Evolutionary conservation across 106 monocot species (phyloP).

Genomic region (Ottelia alismoides): DNA sequence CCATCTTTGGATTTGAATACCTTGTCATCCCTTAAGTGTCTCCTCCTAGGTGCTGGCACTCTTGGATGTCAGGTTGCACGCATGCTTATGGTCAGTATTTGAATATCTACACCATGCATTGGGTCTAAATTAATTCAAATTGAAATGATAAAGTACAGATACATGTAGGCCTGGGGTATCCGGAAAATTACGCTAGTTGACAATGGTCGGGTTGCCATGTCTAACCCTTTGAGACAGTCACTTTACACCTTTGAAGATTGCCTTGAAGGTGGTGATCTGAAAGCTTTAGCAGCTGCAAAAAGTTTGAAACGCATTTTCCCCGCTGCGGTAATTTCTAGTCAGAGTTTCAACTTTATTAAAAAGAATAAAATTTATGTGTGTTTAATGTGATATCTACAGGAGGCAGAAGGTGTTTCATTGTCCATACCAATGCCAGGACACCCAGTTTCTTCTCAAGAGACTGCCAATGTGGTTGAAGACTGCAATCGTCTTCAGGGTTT

Average conservation of each 20-base stretch:
- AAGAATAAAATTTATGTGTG: background rate
- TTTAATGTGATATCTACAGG: conserved; percentile 28
- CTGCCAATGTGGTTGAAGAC: conserved; percentile 45
- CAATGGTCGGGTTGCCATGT: conserved; percentile 76
- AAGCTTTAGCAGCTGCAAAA: conserved; percentile 68
- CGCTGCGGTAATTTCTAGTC: conserved; percentile 34
- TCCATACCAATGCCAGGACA: conserved; percentile 98
- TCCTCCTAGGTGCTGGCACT: conserved; percentile 88
- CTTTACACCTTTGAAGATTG: conserved; percentile 79
- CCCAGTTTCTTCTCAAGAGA: conserved; percentile 55
- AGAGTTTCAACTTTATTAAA: background rate
- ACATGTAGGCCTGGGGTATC: conserved; percentile 83
- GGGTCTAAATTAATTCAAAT: too few species aligned
- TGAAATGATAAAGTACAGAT: conserved; percentile 1
- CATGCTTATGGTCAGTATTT: conserved; percentile 73
- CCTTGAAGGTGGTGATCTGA: conserved; percentile 72
- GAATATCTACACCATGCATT: too few species aligned
- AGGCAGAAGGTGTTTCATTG: conserved; percentile 62
- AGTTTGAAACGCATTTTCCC: conserved; percentile 67
- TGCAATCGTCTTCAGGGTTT: conserved; percentile 54
- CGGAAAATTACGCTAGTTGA: conserved; percentile 90
- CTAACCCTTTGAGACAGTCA: conserved; percentile 85
- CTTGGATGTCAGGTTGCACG: conserved; percentile 99
- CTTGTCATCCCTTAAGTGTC: conserved; percentile 51
- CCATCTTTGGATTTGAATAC: conserved; percentile 49